Conservation (phyloP, 805 yeast genomes). For the Metschnikowia proteae region DNA sequence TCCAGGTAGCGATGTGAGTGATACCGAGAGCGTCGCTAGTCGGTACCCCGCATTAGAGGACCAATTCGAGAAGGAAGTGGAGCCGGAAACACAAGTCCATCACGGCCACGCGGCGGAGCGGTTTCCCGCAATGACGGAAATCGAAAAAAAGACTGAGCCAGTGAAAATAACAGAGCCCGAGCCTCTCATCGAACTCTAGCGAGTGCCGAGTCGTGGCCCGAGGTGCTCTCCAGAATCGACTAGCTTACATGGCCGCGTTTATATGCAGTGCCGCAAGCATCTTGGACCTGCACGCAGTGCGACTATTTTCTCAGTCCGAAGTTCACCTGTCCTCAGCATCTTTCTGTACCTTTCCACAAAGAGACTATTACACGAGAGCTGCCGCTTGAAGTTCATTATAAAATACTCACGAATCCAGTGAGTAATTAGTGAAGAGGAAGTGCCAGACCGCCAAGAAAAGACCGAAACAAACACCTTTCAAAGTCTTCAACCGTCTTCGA, state of each 20-base stretch:
- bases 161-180: constrained; percentile 30
- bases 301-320: constrained; percentile 3
- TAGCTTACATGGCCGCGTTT: too few relatives aligned
- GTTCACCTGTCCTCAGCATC: not conserved
- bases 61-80: constrained; percentile 3
- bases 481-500: too few relatives aligned
- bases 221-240: too few relatives aligned
- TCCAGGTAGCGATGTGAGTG: constrained; percentile 15
- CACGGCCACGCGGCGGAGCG: constrained; percentile 14
- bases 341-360: not conserved
- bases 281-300: not conserved
- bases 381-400: constrained; percentile 42
- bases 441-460: not conserved
- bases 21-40: constrained; percentile 19
- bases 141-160: constrained; percentile 4
- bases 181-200: constrained; percentile 38
- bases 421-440: constrained; percentile 19
- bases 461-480: not conserved
- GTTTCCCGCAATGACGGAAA: constrained; percentile 5
- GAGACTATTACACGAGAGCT: constrained; percentile 42
- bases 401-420: constrained; percentile 34
- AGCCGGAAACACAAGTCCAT: not conserved
- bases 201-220: not conserved
- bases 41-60: constrained; percentile 17
- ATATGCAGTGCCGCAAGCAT: too few relatives aligned